Evolutionary conservation across 371 early-diverging fungal species (phyloP), one percentile per base, ranked within the genome.

Genomic region (Mortierella sp.): DNA sequence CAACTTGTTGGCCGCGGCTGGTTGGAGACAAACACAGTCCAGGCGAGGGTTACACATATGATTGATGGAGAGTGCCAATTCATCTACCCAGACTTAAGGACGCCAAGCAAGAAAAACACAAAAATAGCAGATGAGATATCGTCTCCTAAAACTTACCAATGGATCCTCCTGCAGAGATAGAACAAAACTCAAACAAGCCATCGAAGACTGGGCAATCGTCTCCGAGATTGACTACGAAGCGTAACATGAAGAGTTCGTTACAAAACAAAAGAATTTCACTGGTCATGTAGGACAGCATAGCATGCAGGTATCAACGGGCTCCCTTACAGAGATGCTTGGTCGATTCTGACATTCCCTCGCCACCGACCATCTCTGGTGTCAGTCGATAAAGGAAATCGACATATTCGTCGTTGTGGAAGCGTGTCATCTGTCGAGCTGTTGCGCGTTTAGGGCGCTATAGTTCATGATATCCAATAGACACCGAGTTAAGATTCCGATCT

Each of bases 391-490:
- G 83, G 79, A 99, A 99, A 68, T 99, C 95, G 59, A 99, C 94
- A 79, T 99, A 99, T 71, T 99, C 99, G 75, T 97, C 96, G 6
- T 99, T 91, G 79, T 99, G 99, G 79, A 99, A 99, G 64, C 94
- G 94, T 14, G 97, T 98, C 91, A 99, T 94, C 87, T 99, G 95
- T 48, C 87, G 84, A 43, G 89, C 86, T 12, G 94, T 93, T 15
- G 98, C 98, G 24, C 95, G 91, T 37, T 81, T 83, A 2, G 97
- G 97, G 67, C 92, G 87, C 92, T 94, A 69, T 30, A 34, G n/a
- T 15, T 6, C n/a, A 56, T 19, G 44, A 17, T 21, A 26, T n/a
- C 27, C n/a, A n/a, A 48, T 15, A 30, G 23, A 50, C 37, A 42
- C 19, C 23, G n/a, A 21, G 49, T 27, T n/a, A 21, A 23, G 46